phyloP scores from a whole-genome alignment of 1,139 yeast genomes.

The Yamadazyma blattariae region DNA sequence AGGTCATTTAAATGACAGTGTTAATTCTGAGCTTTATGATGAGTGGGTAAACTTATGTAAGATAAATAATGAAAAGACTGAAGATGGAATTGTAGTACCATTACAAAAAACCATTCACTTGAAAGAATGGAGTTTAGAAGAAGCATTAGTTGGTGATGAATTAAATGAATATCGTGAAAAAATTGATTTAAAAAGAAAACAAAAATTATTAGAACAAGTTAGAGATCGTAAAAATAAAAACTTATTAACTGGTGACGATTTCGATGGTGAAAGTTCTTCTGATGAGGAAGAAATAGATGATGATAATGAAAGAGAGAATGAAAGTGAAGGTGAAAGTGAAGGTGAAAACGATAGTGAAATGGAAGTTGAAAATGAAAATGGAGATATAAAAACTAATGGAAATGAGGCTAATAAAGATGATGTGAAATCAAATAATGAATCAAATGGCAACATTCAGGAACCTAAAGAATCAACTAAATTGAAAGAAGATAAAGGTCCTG shows the following conservation, averaged over 20 bases:
- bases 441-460: too few relatives aligned
- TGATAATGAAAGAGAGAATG: slow-evolving; percentile 17
- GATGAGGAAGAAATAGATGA: slow-evolving; percentile 32
- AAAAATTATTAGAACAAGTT: slow-evolving; percentile 50
- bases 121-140: slow-evolving; percentile 42
- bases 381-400: slow-evolving; percentile 6
- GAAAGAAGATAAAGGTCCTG: slow-evolving; percentile 7
- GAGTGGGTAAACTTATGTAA: slow-evolving; percentile 54
- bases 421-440: background rate
- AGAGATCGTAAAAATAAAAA: slow-evolving; percentile 55
- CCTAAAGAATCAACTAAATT: slow-evolving; percentile 3
- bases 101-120: slow-evolving; percentile 37
- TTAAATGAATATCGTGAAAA: slow-evolving; percentile 45
- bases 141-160: slow-evolving; percentile 48
- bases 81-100: slow-evolving; percentile 60
- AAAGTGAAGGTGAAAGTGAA: slow-evolving; percentile 3
- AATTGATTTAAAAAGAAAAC: slow-evolving; percentile 42
- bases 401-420: slow-evolving; percentile 4
- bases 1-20: slow-evolving; percentile 27
- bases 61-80: slow-evolving; percentile 30
- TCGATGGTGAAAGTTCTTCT: slow-evolving; percentile 36
- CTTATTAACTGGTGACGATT: slow-evolving; percentile 44
- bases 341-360: too few relatives aligned
- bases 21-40: slow-evolving; percentile 41
- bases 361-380: slow-evolving; percentile 9